These are phyloP conservation scores for Aspergillus niger DNA, from an alignment of 2,329 filamentous ascomycete species.

Conservation along the genomic window DNA sequence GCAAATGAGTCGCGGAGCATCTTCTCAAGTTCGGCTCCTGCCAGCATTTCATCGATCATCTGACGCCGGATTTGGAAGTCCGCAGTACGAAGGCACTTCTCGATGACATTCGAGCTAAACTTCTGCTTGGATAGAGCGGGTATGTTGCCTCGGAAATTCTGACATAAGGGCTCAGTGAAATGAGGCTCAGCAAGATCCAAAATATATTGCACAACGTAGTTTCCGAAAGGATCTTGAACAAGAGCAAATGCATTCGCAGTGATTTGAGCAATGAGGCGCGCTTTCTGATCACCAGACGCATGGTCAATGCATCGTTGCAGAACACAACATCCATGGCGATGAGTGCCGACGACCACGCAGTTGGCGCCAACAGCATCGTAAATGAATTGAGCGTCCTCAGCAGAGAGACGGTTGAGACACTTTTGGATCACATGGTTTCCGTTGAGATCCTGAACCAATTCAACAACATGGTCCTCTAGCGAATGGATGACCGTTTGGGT, in stretches of 20 bases:
- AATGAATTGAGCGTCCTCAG: conserved; percentile 89
- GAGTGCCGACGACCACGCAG: conserved; percentile 89
- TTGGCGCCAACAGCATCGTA: conserved; percentile 88
- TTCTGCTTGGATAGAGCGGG: conserved; percentile 84
- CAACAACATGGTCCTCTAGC: conserved; percentile 79
- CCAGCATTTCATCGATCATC: conserved; percentile 81
- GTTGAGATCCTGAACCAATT: conserved; percentile 94
- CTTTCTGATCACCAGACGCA: conserved; percentile 85
- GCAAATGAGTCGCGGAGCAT: conserved; percentile 90
- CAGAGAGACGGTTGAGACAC: conserved; percentile 89
- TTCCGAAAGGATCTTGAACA: conserved; percentile 95
- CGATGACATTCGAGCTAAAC: conserved; percentile 98
- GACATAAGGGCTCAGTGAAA: conserved; percentile 87
- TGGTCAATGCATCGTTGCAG: conserved; percentile 98
- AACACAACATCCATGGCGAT: conserved; percentile 96
- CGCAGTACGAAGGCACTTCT: conserved; percentile 90
- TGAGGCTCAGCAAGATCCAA: conserved; percentile 84
- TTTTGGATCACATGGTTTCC: conserved; percentile 99
- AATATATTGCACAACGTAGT: conserved; percentile 99
- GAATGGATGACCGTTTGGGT: conserved; percentile 85
- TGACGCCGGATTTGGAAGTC: conserved; percentile 71
- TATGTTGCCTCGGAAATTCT: conserved; percentile 74
- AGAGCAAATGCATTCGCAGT: conserved; percentile 84
- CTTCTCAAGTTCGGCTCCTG: conserved; percentile 76
- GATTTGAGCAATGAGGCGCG: conserved; percentile 81